These are phyloP conservation scores for Malus hybrid DNA, from an alignment of 331 rosid species.

Conservation along the genomic window DNA sequence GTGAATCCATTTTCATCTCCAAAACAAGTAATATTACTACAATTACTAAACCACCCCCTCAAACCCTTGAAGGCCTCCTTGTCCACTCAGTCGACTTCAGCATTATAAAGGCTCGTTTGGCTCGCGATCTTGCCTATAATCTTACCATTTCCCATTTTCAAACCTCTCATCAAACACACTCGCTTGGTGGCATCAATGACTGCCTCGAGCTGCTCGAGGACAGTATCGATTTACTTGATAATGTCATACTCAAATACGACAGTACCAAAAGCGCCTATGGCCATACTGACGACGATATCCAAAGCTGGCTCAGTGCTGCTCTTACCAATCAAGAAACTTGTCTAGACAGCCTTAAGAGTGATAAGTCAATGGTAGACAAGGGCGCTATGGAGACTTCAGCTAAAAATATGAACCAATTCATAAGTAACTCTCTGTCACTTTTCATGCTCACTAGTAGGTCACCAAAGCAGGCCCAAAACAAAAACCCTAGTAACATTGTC, in stretches of 20 bases:
- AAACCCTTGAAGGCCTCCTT: conserved; percentile 1
- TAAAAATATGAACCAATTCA: conserved; percentile 5
- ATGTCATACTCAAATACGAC: background rate
- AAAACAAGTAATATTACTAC: background rate
- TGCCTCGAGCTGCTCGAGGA: conserved; percentile 31
- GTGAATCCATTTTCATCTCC: conserved; percentile 16
- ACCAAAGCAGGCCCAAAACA: background rate
- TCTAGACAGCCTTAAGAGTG: conserved; percentile 18
- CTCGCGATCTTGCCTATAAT: conserved; percentile 19
- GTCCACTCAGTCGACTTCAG: conserved; percentile 14
- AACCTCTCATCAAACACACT: background rate
- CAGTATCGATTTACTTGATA: conserved; percentile 20
- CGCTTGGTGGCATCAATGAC: conserved; percentile 4
- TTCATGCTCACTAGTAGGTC: background rate
- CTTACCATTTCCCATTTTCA: conserved; percentile 1
- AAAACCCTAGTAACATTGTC: background rate
- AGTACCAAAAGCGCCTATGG: background rate
- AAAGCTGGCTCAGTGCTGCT: conserved; percentile 37
- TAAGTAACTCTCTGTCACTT: conserved; percentile 16
- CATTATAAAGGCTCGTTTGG: conserved; percentile 3
- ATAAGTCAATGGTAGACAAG: background rate
- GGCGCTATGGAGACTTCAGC: background rate
- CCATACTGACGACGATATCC: conserved; percentile 8
- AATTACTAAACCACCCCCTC: background rate
- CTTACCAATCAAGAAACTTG: conserved; percentile 32